These are phyloP conservation scores for Picochlorum sp. DNA, from an alignment of 139 green algal species.

Conservation along the genomic window DNA sequence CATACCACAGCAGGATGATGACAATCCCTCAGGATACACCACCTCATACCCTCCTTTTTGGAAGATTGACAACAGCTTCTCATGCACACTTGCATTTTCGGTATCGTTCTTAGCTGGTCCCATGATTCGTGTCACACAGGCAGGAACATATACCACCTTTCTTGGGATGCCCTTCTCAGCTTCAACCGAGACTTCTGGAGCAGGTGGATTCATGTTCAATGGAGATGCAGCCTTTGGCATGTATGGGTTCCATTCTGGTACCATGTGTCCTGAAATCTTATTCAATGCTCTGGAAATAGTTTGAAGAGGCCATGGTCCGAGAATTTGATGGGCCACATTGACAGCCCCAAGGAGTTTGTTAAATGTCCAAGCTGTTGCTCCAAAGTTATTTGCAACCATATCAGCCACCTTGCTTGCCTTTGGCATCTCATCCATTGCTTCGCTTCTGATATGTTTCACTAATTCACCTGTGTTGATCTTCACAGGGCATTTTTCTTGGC, in stretches of 20 bases:
- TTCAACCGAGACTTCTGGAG: background rate
- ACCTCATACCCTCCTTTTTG: conserved; percentile 71
- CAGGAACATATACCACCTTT: conserved; percentile 85
- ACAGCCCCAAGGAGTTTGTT: conserved; percentile 73
- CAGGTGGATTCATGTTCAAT: conserved; percentile 36
- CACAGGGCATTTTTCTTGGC: conserved; percentile 96
- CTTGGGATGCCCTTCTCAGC: conserved; percentile 25
- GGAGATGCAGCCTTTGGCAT: conserved; percentile 69
- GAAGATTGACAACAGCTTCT: conserved; percentile 87
- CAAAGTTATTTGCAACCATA: conserved; percentile 74
- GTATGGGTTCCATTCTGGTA: conserved; percentile 92
- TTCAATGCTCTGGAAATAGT: conserved; percentile 65
- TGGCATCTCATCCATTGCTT: conserved; percentile 45
- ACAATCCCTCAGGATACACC: conserved; percentile 73
- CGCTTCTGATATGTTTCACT: conserved; percentile 69
- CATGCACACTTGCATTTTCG: conserved; percentile 66
- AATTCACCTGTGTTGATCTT: conserved; percentile 94
- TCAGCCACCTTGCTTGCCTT: conserved; percentile 12
- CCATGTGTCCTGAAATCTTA: conserved; percentile 47
- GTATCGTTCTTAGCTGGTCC: conserved; percentile 63
- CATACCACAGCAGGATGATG: conserved; percentile 59
- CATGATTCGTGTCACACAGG: conserved; percentile 94
- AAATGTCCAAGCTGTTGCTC: conserved; percentile 47
- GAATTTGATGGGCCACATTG: conserved; percentile 59
- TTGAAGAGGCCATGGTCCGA: conserved; percentile 66